Conservation (phyloP, 2,329 filamentous ascomycete species). For the Neonectria coccinea region DNA sequence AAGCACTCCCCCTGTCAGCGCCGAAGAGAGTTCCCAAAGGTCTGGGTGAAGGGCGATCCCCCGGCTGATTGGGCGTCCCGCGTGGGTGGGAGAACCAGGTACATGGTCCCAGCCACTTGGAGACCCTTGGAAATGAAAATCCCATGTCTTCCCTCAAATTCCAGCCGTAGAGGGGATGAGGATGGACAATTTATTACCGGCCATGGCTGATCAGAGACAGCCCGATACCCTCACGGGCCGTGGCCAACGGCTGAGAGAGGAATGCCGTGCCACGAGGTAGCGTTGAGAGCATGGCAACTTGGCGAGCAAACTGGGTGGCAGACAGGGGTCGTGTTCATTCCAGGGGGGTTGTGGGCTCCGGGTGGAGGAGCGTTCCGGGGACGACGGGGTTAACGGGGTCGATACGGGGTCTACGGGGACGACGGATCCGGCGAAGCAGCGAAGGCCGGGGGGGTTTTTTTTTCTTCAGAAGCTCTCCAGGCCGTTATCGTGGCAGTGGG, state of each 20-base stretch:
- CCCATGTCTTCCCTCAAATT: conserved; percentile 29
- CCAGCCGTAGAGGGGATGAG: conserved; percentile 2
- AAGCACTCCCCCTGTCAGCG: conserved; percentile 24
- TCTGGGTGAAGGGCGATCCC: conserved; percentile 37
- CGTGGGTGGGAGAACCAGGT: conserved; percentile 29
- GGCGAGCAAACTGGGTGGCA: conserved; percentile 33
- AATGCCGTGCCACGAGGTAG: conserved; percentile 22
- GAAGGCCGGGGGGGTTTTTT: conserved; percentile 26
- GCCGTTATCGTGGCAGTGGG: conserved; percentile 32
- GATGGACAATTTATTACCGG: conserved; percentile 5
- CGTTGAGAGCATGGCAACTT: conserved; percentile 17
- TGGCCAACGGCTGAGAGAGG: conserved; percentile 20
- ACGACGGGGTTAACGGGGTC: conserved; percentile 34
- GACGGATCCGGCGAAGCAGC: conserved; percentile 30
- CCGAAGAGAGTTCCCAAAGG: conserved; percentile 33
- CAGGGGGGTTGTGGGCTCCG: conserved; percentile 39
- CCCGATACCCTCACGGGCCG: neutral
- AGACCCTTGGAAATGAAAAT: conserved; percentile 28
- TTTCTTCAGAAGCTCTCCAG: conserved; percentile 34
- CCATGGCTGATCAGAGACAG: conserved; percentile 13
- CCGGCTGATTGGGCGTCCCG: conserved; percentile 39
- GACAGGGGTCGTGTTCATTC: conserved; percentile 37
- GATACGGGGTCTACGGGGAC: conserved; percentile 24
- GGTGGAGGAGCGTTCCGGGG: conserved; percentile 33
- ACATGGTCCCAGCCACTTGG: conserved; percentile 33